phyloP scores from a whole-genome alignment of 371 early-diverging fungal species.

The Zychaea mexicana region DNA sequence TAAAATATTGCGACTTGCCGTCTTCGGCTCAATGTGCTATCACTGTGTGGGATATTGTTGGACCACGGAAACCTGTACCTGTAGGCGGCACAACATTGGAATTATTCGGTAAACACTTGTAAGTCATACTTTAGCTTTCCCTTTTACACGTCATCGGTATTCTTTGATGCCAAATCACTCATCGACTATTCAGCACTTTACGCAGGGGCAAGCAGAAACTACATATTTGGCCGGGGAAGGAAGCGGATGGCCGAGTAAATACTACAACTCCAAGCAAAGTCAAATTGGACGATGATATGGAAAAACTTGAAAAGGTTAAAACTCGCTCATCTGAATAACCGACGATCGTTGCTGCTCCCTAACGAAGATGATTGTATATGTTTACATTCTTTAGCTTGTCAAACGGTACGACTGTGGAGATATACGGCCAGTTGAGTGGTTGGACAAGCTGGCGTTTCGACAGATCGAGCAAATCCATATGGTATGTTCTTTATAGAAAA shows the following conservation, averaged over 20 bases:
- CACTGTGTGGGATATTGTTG: slow-evolving; percentile 80
- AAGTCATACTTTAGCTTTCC: slow-evolving; percentile 12
- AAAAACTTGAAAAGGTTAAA: slow-evolving; percentile 87
- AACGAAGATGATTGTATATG: not conserved
- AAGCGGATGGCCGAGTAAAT: slow-evolving; percentile 63
- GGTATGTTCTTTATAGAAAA: slow-evolving; percentile 43
- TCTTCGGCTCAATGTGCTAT: slow-evolving; percentile 71
- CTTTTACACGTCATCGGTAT: not conserved
- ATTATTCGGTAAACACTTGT: slow-evolving; percentile 83
- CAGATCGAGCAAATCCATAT: slow-evolving; percentile 80
- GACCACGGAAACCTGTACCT: slow-evolving; percentile 72
- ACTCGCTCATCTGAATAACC: no score
- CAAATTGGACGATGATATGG: slow-evolving; percentile 69
- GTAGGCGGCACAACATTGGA: slow-evolving; percentile 78
- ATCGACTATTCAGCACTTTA: slow-evolving; percentile 62
- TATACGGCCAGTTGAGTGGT: slow-evolving; percentile 84
- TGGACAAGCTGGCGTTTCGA: slow-evolving; percentile 86
- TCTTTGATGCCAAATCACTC: not conserved
- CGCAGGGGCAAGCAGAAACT: slow-evolving; percentile 84
- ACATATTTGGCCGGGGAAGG: slow-evolving; percentile 65
- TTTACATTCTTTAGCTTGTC: slow-evolving; percentile 67
- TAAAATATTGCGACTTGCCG: slow-evolving; percentile 86
- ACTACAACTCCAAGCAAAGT: slow-evolving; percentile 68
- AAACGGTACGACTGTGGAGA: slow-evolving; percentile 88
- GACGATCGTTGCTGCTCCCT: not conserved